A percentile compares a stretch with the other conserved stretches of the same genome.
These are phyloP conservation scores for Metschnikowia sp. DNA, from an alignment of 805 yeast species.

Conservation along the genomic window DNA sequence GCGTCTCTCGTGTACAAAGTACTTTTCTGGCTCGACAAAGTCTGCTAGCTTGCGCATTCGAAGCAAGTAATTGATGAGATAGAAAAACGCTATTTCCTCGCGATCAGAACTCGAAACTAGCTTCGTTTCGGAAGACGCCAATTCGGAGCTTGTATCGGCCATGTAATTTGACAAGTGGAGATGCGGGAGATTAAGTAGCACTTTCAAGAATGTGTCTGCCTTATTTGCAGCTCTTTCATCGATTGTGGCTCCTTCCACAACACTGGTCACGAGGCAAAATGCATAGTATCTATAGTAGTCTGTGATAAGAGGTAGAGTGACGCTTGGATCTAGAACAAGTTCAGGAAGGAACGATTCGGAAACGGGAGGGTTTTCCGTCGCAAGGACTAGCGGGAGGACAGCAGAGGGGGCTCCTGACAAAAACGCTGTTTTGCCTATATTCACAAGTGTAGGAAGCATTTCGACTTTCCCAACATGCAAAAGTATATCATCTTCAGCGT, in stretches of 20 bases:
- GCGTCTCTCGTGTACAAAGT: constrained; percentile 7
- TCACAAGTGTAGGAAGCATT: constrained; percentile 4
- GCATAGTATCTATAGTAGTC: constrained; percentile 15
- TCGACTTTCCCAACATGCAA: background rate
- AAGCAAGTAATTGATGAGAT: constrained; percentile 11
- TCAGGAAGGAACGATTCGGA: constrained; percentile 8
- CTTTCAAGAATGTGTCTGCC: constrained; percentile 14
- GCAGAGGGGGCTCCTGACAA: constrained; percentile 9
- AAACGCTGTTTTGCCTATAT: constrained; percentile 4
- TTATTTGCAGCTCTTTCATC: constrained; percentile 6
- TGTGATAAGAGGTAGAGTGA: constrained; percentile 7
- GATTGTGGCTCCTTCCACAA: constrained; percentile 6
- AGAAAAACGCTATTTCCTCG: constrained; percentile 17
- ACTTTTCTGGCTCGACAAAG: constrained; percentile 7
- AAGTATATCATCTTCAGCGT: background rate
- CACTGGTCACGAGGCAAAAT: constrained; percentile 13
- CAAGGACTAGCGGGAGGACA: constrained; percentile 4
- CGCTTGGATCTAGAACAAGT: constrained; percentile 4
- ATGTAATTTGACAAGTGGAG: constrained; percentile 11
- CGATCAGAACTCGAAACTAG: constrained; percentile 10
- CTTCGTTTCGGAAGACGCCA: background rate
- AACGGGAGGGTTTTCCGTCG: background rate
- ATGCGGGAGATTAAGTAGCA: constrained; percentile 16
- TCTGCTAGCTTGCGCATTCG: constrained; percentile 6
- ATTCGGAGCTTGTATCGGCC: background rate